Base-by-base conservation (phyloP, 1,139 yeast genomes). In the Candida freyschussii region DNA sequence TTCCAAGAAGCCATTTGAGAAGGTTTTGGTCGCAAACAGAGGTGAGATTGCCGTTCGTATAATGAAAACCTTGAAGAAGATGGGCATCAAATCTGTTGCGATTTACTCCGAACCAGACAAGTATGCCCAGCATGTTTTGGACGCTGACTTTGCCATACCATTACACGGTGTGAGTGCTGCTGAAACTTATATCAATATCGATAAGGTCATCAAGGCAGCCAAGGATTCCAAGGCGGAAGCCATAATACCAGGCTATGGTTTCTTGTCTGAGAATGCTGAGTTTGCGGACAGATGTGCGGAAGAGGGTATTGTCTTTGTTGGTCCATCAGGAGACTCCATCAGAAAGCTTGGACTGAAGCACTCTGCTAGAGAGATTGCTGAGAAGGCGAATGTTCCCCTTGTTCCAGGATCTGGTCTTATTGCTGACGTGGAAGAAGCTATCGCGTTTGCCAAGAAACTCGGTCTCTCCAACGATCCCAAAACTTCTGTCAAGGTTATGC, bases 31-130 rank as follows among this genome's bases (percentile, higher is more conserved):
- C 36, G 97, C 98, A 22, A 91, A 91, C 65, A 76, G 98, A 62
- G 98, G 98, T 56, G 98, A 91, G 62, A 91, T 91, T 52, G 96
- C 98, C 4, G 96, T 87, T 21, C 71, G 98, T 56, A 84, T 91
- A 47, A 85, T 89, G 53, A 81, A 75, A 55, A 89, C 98, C 7
- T 67, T 89, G 54, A 85, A 84, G 58, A 80, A 79, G 56, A 59
- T 89, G 49, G 77, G 78, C 4, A 84, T 91, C 47, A 73, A 69
- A 48, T 66, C 96, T 0, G 79, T 91, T 45, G 93, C 97, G 3
- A 81, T 91, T 29, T 91, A 83, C 60, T 84, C 96, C 9, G 94
- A 86, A 52, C 82, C 87, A 6, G 98, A 91, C 56, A 73, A 82
- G 52, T 85, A 84, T 51, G 81, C 97, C 10, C 78, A 81, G 52